Base-by-base conservation (phyloP, 192 early-diverging fungal genomes). In the Dissophora globulifera region DNA sequence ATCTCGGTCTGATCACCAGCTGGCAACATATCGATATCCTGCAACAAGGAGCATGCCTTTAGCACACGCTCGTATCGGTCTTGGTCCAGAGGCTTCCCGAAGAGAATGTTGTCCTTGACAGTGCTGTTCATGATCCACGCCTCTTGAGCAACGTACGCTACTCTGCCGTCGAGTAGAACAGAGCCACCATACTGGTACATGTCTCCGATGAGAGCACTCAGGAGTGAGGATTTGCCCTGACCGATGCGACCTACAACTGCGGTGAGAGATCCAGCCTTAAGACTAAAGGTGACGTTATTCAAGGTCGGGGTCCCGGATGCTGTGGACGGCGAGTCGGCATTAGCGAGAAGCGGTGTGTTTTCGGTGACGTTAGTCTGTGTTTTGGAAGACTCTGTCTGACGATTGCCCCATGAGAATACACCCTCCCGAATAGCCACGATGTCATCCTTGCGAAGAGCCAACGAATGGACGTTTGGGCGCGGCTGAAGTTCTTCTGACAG, bases 131-230 rank as follows among this genome's bases (percentile, higher is more conserved):
- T 49, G 35, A 67, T 67, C 65, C 65, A 67, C 45, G 54, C 54
- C 42, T 83, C 76, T 48, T 90, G 86, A 4, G 83, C 42, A 4
- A 64, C 85, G 59, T 88, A 90, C 0, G 90, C 86, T 6, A 89
- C 61, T 5, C 56, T 59, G 1, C 93, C 92, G 19, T 81, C 61
- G 7, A 94, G 49, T 1, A 22, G 32, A 1, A 93, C 89, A 9
- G 62, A 58, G 31, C 88, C 91, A 8, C 22, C 13, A 8, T 58
- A 26, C 49, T 82, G 85, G 58, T 86, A 82, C 90, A 93, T 93
- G 58, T 95, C 94, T 26, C 94, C 94, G 16, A 94, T 75, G 20
- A 93, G 58, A 0, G 90, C 90, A 35, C 79, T 71, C 9, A 92
- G 67, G 17, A 93, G 64, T 9, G 89, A 87, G 4, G 89, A 87